Evolutionary conservation across 2,329 filamentous ascomycete genomes (phyloP).

Genomic region (Stachybotrys chlorohalonatus): DNA sequence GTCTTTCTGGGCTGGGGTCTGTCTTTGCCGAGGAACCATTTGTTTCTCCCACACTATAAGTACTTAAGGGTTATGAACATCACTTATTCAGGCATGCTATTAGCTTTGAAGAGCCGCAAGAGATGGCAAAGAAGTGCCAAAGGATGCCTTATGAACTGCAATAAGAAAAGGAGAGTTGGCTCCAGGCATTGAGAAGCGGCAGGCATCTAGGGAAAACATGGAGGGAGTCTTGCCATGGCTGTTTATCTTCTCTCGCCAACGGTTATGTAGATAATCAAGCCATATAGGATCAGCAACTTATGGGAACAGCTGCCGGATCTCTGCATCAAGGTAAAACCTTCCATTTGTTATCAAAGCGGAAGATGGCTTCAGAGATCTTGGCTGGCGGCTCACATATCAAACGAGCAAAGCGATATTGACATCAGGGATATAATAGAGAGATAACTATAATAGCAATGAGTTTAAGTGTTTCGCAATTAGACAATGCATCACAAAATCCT

Average conservation of each 20-base stretch:
- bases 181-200: not conserved
- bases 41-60: too few relatives aligned
- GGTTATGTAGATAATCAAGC: not conserved
- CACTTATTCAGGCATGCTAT: not conserved
- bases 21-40: too few relatives aligned
- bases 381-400: not conserved
- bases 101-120: not conserved
- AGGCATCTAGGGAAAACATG: not conserved
- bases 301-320: not conserved
- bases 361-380: not conserved
- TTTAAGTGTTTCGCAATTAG: too few relatives aligned
- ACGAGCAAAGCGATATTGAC: not conserved
- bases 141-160: not conserved
- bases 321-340: not conserved
- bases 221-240: not conserved
- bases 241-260: not conserved
- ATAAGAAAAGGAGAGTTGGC: not conserved
- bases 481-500: too few relatives aligned
- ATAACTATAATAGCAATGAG: too few relatives aligned
- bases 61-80: not conserved
- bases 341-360: not conserved
- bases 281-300: not conserved
- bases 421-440: too few relatives aligned
- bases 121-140: not conserved
- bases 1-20: too few relatives aligned